Evolutionary conservation across 805 yeast species (phyloP).

Genomic region (Helenozyma baotianmanensis): DNA sequence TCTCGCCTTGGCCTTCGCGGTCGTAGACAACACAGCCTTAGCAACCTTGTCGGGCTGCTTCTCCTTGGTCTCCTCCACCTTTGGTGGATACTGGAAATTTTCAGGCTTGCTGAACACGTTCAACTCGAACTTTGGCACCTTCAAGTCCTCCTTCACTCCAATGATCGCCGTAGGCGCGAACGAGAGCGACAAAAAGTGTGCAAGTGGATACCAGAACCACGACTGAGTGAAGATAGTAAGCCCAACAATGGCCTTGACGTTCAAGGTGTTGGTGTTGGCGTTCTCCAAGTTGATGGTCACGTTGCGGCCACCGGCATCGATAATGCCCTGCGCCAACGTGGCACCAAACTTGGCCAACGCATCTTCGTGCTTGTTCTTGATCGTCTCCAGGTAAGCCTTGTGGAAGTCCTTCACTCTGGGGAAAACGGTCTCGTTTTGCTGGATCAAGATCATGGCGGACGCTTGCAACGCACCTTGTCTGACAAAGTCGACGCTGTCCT

Average conservation of each 20-base stretch:
- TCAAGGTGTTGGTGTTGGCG: slow-evolving; percentile 81
- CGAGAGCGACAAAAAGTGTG: slow-evolving; percentile 88
- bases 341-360: slow-evolving; percentile 98
- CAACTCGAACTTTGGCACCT: slow-evolving; percentile 78
- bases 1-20: slow-evolving; percentile 90
- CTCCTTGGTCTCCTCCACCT: slow-evolving; percentile 69
- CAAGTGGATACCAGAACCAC: slow-evolving; percentile 98
- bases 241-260: slow-evolving; percentile 89
- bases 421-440: slow-evolving; percentile 75
- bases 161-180: slow-evolving; percentile 88
- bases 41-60: slow-evolving; percentile 85
- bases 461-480: slow-evolving; percentile 97
- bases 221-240: slow-evolving; percentile 84
- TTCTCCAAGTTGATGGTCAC: slow-evolving; percentile 92
- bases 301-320: slow-evolving; percentile 98
- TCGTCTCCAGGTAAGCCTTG: slow-evolving; percentile 68
- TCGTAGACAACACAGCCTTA: slow-evolving; percentile 91
- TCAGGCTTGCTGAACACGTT: slow-evolving; percentile 79
- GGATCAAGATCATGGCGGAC: slow-evolving; percentile 81
- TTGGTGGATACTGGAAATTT: slow-evolving; percentile 85
- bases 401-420: slow-evolving; percentile 78
- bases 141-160: slow-evolving; percentile 81
- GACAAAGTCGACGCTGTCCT: slow-evolving; percentile 94
- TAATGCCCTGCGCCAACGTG: slow-evolving; percentile 92
- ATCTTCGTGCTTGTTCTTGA: slow-evolving; percentile 87